Base-by-base conservation (phyloP, 176 grass and related monocot genomes). In the Metroxylon sagu region DNA sequence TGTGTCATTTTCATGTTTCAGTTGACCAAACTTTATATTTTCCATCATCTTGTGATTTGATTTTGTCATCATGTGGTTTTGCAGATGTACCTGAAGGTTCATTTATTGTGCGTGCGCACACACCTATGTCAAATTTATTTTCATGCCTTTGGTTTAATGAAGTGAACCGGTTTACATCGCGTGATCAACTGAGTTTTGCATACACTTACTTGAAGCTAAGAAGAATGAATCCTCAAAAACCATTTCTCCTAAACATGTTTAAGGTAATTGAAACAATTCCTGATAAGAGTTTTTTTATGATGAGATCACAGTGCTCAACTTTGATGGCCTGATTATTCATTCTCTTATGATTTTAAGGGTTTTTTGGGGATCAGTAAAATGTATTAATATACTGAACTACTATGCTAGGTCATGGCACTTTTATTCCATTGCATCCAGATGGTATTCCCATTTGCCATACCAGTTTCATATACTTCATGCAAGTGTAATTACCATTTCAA, bases 121-220 rank as follows among this genome's bases (percentile, higher is more conserved):
- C 91, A 51, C 83, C 83, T 10, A 96, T 90, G 75, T 96, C 86
- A 52, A 96, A 96, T 79, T 80, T 96, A 62, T 96, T 96, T 80
- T 90, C 86, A 61, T 96, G 86, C 39, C 91, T 96, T 73, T 96
- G 91, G 86, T 90, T 90, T 81, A 96, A 90, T 69, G 86, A 85
- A 72, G 74, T 90, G 19, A 79, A 90, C 60, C 74, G 74, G 56
- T 96, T 90, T 66, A 87, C 83, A 3, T 96, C 83, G 29, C 80
- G 80, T 50, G 91, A 90, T 82, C 91, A 96, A 29, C 60, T 90
- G 83, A 90, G 91, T 76, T 90, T 90, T 79, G 43, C 77, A 43
- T 96, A 96, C 72, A 90, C 86, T 69, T 90, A 79, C 57, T 74
- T 90, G 63, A 96, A 90, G 83, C 77, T 96, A 68, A 87, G 77